phyloP scores from a whole-genome alignment of 2,329 filamentous ascomycete species.

The Stemphylium vesicarium region DNA sequence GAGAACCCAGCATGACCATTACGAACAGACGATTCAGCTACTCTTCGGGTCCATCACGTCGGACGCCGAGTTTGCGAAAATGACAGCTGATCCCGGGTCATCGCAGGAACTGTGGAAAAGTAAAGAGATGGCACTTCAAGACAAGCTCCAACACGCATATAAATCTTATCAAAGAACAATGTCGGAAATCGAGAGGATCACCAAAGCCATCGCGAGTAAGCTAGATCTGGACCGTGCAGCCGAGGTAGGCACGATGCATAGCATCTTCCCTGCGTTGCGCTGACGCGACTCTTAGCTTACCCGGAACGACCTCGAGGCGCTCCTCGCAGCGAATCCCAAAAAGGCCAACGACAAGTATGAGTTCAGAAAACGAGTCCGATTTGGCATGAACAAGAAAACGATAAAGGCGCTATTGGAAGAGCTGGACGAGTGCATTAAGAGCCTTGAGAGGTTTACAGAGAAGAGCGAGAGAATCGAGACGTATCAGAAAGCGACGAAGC shows the following conservation, averaged over 20 bases:
- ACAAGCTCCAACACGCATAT: slow-evolving; percentile 45
- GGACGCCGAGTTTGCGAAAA: slow-evolving; percentile 44
- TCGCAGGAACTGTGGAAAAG: slow-evolving; percentile 43
- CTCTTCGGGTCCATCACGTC: slow-evolving; percentile 47
- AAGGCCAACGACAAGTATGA: slow-evolving; percentile 43
- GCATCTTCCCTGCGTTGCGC: slow-evolving; percentile 17
- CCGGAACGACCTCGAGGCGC: slow-evolving; percentile 45
- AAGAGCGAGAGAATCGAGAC: slow-evolving; percentile 48
- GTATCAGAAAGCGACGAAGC: slow-evolving; percentile 42
- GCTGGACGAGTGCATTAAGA: slow-evolving; percentile 48
- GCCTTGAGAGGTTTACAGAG: slow-evolving; percentile 48
- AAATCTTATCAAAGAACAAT: slow-evolving; percentile 45
- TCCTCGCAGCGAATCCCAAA: slow-evolving; percentile 42
- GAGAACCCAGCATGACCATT: slow-evolving; percentile 47
- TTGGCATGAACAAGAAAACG: slow-evolving; percentile 47
- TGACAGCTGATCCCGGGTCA: slow-evolving; percentile 41
- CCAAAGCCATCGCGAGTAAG: slow-evolving; percentile 45
- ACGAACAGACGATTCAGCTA: slow-evolving; percentile 44
- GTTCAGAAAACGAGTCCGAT: slow-evolving; percentile 43
- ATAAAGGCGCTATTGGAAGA: slow-evolving; percentile 46
- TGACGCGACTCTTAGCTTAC: slow-evolving; percentile 34
- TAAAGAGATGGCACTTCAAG: slow-evolving; percentile 35
- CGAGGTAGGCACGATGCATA: slow-evolving; percentile 27
- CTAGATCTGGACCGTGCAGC: slow-evolving; percentile 44
- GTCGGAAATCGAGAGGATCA: slow-evolving; percentile 44